Conservation (phyloP, 1,284 basidiomycete species). For the Sutorius eximius region DNA sequence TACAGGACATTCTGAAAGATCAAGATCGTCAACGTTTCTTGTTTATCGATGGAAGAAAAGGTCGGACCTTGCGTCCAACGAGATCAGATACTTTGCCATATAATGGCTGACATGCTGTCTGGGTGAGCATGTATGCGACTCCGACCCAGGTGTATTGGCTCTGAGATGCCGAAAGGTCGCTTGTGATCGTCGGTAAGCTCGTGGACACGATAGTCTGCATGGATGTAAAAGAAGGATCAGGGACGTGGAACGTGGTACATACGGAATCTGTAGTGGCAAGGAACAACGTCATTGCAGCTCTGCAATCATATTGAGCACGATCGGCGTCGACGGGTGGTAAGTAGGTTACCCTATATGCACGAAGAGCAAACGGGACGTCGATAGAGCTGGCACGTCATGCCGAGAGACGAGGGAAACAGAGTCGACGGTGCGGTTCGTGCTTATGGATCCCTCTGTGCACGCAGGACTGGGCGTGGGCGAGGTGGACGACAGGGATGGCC, state of each 20-base stretch:
- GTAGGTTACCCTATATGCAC: conserved; percentile 56
- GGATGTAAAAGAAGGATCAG: conserved; percentile 17
- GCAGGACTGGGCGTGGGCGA: conserved; percentile 7
- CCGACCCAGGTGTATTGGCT: conserved; percentile 82
- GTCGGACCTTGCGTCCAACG: conserved; percentile 66
- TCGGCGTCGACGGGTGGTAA: conserved; percentile 2
- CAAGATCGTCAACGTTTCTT: conserved; percentile 5
- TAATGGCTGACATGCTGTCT: conserved; percentile 78
- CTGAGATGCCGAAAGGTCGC: conserved; percentile 61
- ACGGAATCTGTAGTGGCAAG: conserved; percentile 82
- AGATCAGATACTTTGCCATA: conserved; percentile 78
- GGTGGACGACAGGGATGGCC: background rate
- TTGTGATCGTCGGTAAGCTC: conserved; percentile 72
- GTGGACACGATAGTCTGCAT: conserved; percentile 78
- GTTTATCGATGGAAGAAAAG: conserved; percentile 4
- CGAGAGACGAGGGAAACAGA: conserved; percentile 26
- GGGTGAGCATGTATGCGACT: conserved; percentile 77
- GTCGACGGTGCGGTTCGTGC: conserved; percentile 21
- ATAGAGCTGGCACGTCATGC: conserved; percentile 33
- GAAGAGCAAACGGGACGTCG: conserved; percentile 49
- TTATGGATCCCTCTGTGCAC: conserved; percentile 25
- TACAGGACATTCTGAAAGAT: conserved; percentile 58
- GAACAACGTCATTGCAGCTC: conserved; percentile 73
- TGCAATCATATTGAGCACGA: conserved; percentile 31
- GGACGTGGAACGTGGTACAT: conserved; percentile 31